Base-by-base conservation (phyloP, 2,329 filamentous ascomycete genomes). In the Teratosphaeria destructans region DNA sequence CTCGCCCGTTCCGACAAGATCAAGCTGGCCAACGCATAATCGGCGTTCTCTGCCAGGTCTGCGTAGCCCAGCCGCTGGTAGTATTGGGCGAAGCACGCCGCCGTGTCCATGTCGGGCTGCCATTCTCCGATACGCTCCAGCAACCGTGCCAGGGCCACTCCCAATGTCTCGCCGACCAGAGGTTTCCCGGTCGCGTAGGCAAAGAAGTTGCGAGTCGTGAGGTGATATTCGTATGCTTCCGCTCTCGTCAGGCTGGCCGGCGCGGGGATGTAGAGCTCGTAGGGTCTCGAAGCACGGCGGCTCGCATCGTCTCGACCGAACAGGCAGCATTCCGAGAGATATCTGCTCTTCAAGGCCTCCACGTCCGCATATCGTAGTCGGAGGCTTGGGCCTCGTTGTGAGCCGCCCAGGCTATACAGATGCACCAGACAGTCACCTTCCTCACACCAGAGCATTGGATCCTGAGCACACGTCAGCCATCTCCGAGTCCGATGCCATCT, bases 181-280 rank as follows among this genome's bases (percentile, higher is more conserved):
- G 88, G 83, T 61, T 81, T 81, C 3, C 82, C 77, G 59, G 83
- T 81, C 1, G 89, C 71, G 77, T 85, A 91, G 3, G 89, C 88
- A 60, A 92, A 86, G 65, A 90, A 83, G 68, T 93, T 93, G 14
- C 89, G 81, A 3, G 84, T 88, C 1, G 85, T 82, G 5, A 90
- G 69, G 66, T 90, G 85, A 70, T 87, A 87, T 43, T 77, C 72
- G 64, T 84, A 82, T 0, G 81, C 76, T 61, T 85, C 79, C 3
- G 79, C 76, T 63, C 79, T 78, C 55, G 81, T 78, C 4, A 78
- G 73, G 37, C 76, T 73, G 1, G 79, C 69, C 0, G 87, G 86
- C 0, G 86, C 78, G 2, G 88, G 84, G n/a, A 93, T 84, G 69
- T 85, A 90, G 1, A 92, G 75, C 56, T 90, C 84, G 59, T 75